phyloP scores from a whole-genome alignment of 2,329 filamentous ascomycete species.

The Cercospora janseana region DNA sequence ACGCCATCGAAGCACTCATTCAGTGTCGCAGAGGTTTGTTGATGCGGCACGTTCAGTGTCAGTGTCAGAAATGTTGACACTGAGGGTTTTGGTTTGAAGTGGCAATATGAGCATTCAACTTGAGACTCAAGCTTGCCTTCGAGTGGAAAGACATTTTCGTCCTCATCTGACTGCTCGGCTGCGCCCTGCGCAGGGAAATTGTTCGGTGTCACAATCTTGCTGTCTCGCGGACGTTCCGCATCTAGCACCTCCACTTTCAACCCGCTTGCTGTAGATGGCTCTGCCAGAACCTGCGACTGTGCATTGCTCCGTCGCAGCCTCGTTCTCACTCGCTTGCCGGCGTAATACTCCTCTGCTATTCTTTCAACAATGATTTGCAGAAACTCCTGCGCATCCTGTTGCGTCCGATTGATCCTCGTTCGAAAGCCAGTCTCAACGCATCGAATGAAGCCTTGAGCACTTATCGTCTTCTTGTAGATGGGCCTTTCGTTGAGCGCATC shows the following conservation, averaged over 20 bases:
- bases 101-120: slow-evolving; percentile 86
- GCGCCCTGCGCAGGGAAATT: slow-evolving; percentile 19
- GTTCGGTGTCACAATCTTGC: slow-evolving; percentile 16
- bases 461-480: slow-evolving; percentile 90
- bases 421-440: slow-evolving; percentile 82
- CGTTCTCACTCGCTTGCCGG: slow-evolving; percentile 69
- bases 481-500: slow-evolving; percentile 91
- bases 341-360: slow-evolving; percentile 90
- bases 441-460: slow-evolving; percentile 77
- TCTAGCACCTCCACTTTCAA: not conserved
- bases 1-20: slow-evolving; percentile 89
- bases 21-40: slow-evolving; percentile 67
- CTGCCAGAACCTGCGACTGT: not conserved
- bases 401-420: slow-evolving; percentile 86
- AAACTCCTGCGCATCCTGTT: slow-evolving; percentile 98
- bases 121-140: slow-evolving; percentile 93
- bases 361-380: slow-evolving; percentile 90
- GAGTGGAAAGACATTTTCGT: slow-evolving; percentile 78
- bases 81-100: slow-evolving; percentile 81
- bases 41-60: slow-evolving; percentile 86
- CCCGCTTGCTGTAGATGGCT: not conserved
- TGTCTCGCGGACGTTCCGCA: slow-evolving; percentile 20
- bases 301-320: slow-evolving; percentile 45
- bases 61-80: slow-evolving; percentile 86
- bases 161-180: slow-evolving; percentile 28